Conservation (phyloP, 78 protist species). For the Dictyostelium purpureum region DNA sequence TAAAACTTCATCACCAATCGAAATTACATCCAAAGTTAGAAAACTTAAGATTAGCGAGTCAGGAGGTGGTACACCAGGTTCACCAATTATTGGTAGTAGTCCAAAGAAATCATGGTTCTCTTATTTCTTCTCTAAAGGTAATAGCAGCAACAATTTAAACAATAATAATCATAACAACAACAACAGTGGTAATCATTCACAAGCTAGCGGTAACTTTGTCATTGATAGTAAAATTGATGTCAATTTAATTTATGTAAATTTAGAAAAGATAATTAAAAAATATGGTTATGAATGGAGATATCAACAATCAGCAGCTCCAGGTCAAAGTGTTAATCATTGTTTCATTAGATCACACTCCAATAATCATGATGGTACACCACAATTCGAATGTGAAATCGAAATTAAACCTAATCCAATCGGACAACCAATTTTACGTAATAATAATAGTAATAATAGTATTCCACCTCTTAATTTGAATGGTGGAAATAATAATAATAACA, state of each 20-base stretch:
- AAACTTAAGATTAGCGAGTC: conserved; percentile 24
- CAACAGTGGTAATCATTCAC: not conserved
- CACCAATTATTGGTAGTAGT: conserved; percentile 70
- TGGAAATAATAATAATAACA: not conserved
- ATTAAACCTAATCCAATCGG: not conserved
- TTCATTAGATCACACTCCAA: not conserved
- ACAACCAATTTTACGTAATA: not conserved
- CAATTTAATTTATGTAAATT: conserved; percentile 48
- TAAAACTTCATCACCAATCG: conserved; percentile 57
- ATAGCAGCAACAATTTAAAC: not conserved
- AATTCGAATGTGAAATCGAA: conserved; percentile 22
- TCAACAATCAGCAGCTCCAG: not conserved
- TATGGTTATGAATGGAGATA: conserved; percentile 46
- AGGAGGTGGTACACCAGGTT: not conserved
- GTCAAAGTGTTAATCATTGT: conserved; percentile 6
- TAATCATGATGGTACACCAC: conserved; percentile 20
- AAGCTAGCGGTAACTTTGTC: not conserved
- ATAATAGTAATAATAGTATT: not conserved
- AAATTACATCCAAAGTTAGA: conserved; percentile 49
- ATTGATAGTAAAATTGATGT: conserved; percentile 61
- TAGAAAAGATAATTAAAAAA: conserved; percentile 34
- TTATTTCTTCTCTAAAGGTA: conserved; percentile 65
- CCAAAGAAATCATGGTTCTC: conserved; percentile 83
- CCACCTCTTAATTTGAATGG: conserved; percentile 25
- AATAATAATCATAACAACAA: not conserved